A percentile compares a stretch with the other conserved stretches of the same genome.
Conservation (phyloP, 805 yeast species). For the Lipomyces yamanashiensis region DNA sequence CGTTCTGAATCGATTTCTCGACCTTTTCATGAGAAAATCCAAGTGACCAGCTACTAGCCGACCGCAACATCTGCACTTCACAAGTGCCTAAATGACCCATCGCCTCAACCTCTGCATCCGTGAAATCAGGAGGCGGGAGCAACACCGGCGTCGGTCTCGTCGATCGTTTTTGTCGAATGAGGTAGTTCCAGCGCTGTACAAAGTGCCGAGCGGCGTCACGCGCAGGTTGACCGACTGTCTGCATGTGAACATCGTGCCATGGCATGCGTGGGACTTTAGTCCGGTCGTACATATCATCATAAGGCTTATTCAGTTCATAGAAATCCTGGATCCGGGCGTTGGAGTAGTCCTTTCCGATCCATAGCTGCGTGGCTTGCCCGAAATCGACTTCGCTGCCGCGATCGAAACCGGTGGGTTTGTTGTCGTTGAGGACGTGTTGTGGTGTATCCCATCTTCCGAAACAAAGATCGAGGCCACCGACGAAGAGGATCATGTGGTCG, state of each 20-base stretch:
- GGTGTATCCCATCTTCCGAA: constrained; percentile 97
- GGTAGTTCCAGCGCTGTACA: constrained; percentile 96
- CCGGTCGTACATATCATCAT: constrained; percentile 90
- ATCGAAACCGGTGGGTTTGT: constrained; percentile 44
- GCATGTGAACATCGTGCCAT: constrained; percentile 99
- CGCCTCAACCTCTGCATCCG: constrained; percentile 67
- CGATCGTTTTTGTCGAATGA: constrained; percentile 90
- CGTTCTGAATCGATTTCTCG: constrained; percentile 90
- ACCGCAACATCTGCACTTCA: constrained; percentile 86
- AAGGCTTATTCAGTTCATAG: constrained; percentile 77
- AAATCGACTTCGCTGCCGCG: constrained; percentile 39
- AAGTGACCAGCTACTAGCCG: constrained; percentile 91
- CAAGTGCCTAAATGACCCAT: constrained; percentile 77
- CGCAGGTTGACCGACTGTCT: constrained; percentile 91
- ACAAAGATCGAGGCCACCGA: constrained; percentile 96
- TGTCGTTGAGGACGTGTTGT: constrained; percentile 88
- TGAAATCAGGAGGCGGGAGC: constrained; percentile 89
- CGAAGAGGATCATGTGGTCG: constrained; percentile 85
- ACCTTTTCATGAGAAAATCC: constrained; percentile 69
- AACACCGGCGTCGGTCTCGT: constrained; percentile 90
- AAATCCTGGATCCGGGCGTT: constrained; percentile 94
- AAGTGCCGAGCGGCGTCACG: constrained; percentile 92
- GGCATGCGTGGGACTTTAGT: constrained; percentile 89
- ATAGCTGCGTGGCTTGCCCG: constrained; percentile 61
- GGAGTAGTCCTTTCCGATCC: constrained; percentile 97